Conservation (phyloP, 768 basidiomycete species). For the Pleurotus eryngii region DNA sequence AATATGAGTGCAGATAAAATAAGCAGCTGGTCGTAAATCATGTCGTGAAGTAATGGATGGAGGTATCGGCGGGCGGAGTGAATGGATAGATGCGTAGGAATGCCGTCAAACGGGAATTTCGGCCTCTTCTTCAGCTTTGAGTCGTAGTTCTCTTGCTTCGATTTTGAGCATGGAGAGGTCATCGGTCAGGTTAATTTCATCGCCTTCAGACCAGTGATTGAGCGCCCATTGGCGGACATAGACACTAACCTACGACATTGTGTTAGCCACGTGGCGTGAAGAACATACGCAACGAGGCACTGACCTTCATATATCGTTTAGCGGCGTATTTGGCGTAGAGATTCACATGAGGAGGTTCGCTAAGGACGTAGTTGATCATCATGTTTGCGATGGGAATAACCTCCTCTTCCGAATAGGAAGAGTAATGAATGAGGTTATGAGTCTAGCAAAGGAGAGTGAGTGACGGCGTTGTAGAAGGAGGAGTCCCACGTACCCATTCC, state of each 20-base stretch:
- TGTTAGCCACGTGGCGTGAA: background rate
- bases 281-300: slow-evolving; percentile 12
- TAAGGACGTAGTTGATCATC: slow-evolving; percentile 84
- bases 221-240: slow-evolving; percentile 69
- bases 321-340: slow-evolving; percentile 89
- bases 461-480: background rate
- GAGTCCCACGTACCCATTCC: slow-evolving; percentile 65
- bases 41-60: no score
- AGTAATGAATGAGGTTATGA: slow-evolving; percentile 83
- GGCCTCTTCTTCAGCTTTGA: slow-evolving; percentile 6
- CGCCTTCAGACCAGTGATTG: slow-evolving; percentile 48
- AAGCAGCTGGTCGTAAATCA: background rate
- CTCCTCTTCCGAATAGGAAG: slow-evolving; percentile 77
- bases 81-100: background rate
- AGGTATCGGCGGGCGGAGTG: no score
- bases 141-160: slow-evolving; percentile 23
- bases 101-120: background rate
- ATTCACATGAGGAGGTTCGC: slow-evolving; percentile 65
- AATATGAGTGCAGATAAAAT: background rate
- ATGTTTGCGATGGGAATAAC: slow-evolving; percentile 78
- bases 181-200: slow-evolving; percentile 35
- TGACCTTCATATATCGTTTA: slow-evolving; percentile 80
- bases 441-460: slow-evolving; percentile 48
- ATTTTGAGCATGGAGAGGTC: slow-evolving; percentile 43
- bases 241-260: slow-evolving; percentile 47